Base-by-base conservation (phyloP, 2,329 filamentous ascomycete genomes). In the Leptographium radiaticola region DNA sequence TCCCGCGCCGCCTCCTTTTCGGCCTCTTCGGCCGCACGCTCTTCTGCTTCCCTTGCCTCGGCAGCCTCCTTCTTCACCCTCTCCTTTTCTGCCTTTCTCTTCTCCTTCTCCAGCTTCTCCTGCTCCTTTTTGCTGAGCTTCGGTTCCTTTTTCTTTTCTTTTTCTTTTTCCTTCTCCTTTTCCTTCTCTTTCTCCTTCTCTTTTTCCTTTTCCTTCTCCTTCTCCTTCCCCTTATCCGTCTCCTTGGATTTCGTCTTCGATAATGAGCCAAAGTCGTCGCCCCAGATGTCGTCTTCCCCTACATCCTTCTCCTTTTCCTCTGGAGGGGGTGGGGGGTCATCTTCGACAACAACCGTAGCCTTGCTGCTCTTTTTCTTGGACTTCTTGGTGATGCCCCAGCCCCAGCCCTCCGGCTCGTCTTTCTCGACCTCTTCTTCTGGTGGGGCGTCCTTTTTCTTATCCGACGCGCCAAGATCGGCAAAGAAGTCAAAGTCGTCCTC, bases 81-180 rank as follows among this genome's bases (percentile, higher is more conserved):
- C 59, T 73, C 68, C 61, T 73, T 67, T 61, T 62, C 66, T n/a
- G 67, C 56, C 56, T 66, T 64, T 56, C 62, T 62, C 59, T 65
- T 65, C 46, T 66, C 62, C 53, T 68, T 73, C 52, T 76, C 74
- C 25, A 75, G 72, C 60, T 75, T 75, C 60, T 74, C 72, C 18
- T 72, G 68, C 60, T 77, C 75, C 56, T 73, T 76, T 59, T 74
- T 73, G 62, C 63, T 71, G 44, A 76, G 64, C 62, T 72, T 76
- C 10, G 67, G 66, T 52, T 70, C 68, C 56, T 73, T 68, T 38
- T 70, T 65, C 49, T 68, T 67, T 30, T 61, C 57, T 58, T 69
- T 64, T 38, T 64, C 57, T 33, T 59, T 58, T 10, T 59, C 55
- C n/a, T 47, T 60, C 43, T 59, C 59, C 31, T 60, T 61, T 25